Percentiles rank a stretch among this genome's conserved stretches.
Conservation (phyloP, 768 basidiomycete species). For the Lentinus tigrinus region DNA sequence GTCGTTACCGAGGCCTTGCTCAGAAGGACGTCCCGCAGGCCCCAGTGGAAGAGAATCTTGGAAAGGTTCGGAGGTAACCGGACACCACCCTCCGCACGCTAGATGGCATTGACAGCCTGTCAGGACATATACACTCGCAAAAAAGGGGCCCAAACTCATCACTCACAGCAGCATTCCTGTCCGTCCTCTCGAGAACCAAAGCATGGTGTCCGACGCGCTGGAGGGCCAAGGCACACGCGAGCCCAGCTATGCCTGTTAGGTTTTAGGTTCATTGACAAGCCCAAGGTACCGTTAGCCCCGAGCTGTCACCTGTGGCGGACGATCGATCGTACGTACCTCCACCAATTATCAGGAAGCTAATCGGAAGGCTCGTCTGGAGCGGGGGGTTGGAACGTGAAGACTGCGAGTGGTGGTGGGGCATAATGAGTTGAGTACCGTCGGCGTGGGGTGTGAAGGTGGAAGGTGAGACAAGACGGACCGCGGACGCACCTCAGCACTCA, state of each 20-base stretch:
- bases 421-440: neutral
- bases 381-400: slow-evolving; percentile 7
- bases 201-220: slow-evolving; percentile 31
- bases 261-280: neutral
- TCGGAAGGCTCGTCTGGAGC: slow-evolving; percentile 11
- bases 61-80: slow-evolving; percentile 38
- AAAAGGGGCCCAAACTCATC: neutral
- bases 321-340: slow-evolving; percentile 20
- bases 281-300: no score
- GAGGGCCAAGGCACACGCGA: slow-evolving; percentile 31
- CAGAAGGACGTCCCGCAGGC: slow-evolving; percentile 27
- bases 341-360: slow-evolving; percentile 31
- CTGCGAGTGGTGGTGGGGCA: neutral
- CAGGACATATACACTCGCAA: neutral
- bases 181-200: slow-evolving; percentile 29
- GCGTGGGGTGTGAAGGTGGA: neutral
- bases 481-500: neutral
- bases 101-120: neutral
- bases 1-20: slow-evolving; percentile 21
- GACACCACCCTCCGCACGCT: slow-evolving; percentile 25
- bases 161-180: slow-evolving; percentile 11
- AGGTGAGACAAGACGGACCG: neutral
- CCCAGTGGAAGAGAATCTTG: slow-evolving; percentile 38
- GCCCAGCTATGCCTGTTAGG: slow-evolving; percentile 29
- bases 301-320: neutral